Base-by-base conservation (phyloP, 2,329 filamentous ascomycete genomes). In the Pseudopyricularia javanii region DNA sequence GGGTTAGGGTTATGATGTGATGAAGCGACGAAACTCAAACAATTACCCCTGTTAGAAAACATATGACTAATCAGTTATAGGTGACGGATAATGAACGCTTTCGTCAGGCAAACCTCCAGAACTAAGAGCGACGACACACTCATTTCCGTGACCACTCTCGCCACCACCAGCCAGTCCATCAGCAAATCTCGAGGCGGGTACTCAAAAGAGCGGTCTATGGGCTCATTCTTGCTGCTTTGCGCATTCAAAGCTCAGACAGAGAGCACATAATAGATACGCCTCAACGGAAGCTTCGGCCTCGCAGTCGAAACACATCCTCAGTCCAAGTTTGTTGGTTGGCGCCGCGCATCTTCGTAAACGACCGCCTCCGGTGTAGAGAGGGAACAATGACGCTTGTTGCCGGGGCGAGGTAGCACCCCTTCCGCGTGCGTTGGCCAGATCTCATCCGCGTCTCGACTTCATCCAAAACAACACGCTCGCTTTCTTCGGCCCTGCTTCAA, bases 361-460 rank as follows among this genome's bases (percentile, higher is more conserved):
- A 30, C 28, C 22, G 33, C 22, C 11, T 17, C 34, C 33, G 33
- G 33, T 30, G 22, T n/a, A 37, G 49, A 40, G 26, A 24, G 28
- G 34, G 32, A 52, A 52, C 50, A 35, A 52, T 52, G 50, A 47
- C 30, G 24, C 30, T 24, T 33, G 28, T 52, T 30, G 30, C 40
- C 22, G 17, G 30, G 26, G 15, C 50, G 32, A 52, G 50, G 50
- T 52, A 52, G 50, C 50, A 52, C 50, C 33, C 28, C 17, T n/a
- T 34, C 33, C 20, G 33, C 17, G 50, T 52, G 50, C 50, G 45
- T 24, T 35, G 50, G 40, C 28, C 33, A 22, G 26, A 26, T 8
- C 30, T 24, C 14, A 32, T 50, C 32, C 12, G n/a, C n/a, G 30
- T 50, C 17, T 34, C 20, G 20, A 15, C 15, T 17, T 35, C 8